A percentile compares a stretch with the other conserved stretches of the same genome.
Evolutionary conservation across 2,329 filamentous ascomycete species (phyloP).

Genomic region (Calonectria crousiana): DNA sequence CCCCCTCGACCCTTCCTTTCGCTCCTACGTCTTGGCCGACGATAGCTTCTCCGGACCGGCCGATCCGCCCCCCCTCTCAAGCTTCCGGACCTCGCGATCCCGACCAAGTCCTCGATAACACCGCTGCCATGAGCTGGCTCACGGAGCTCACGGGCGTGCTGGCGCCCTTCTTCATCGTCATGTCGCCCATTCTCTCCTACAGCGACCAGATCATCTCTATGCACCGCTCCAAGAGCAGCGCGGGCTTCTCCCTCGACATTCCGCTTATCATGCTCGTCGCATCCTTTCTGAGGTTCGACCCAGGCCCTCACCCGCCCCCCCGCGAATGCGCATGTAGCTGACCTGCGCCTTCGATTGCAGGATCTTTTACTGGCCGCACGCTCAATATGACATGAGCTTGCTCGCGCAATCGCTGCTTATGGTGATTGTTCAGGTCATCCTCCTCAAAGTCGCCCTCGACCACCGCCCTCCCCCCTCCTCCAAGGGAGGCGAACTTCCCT

Average conservation of each 20-base stretch:
- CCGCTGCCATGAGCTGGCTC: slow-evolving; percentile 37
- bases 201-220: slow-evolving; percentile 75
- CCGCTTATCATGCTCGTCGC: slow-evolving; percentile 80
- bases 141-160: slow-evolving; percentile 61
- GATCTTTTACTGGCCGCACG: slow-evolving; percentile 78
- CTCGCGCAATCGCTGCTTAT: slow-evolving; percentile 75
- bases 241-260: slow-evolving; percentile 78
- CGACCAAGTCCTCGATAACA: slow-evolving; percentile 55
- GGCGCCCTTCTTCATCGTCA: slow-evolving; percentile 72
- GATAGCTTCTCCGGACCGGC: slow-evolving; percentile 13
- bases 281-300: slow-evolving; percentile 70
- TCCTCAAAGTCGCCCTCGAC: slow-evolving; percentile 77
- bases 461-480: slow-evolving; percentile 71
- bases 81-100: background rate
- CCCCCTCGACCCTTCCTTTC: background rate
- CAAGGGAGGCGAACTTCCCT: slow-evolving; percentile 74
- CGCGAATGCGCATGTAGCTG: slow-evolving; percentile 25
- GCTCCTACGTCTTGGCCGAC: background rate
- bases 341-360: slow-evolving; percentile 52
- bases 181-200: slow-evolving; percentile 75
- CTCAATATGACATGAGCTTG: slow-evolving; percentile 72
- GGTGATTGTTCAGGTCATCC: slow-evolving; percentile 71
- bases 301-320: background rate
- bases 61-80: slow-evolving; percentile 10
- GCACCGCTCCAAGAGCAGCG: slow-evolving; percentile 72